Conservation (phyloP, 73 alveolate species). For the Symbiodinium natans region DNA sequence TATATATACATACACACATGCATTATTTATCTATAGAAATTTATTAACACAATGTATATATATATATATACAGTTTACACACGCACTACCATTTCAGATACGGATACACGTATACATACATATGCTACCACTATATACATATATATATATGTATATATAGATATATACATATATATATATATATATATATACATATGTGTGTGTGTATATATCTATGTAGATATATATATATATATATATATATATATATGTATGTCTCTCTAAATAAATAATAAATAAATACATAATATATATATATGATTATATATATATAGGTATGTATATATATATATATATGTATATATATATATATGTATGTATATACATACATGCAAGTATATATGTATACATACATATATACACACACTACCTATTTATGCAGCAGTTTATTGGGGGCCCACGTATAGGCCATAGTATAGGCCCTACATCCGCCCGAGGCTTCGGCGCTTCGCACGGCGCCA, state of each 20-base stretch:
- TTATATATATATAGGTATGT: no score
- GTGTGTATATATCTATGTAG: no score
- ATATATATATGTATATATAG: no score
- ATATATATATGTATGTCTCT: not conserved
- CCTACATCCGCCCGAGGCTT: not conserved
- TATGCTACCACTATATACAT: no score
- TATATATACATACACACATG: not conserved
- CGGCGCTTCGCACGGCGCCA: slow-evolving; percentile 33
- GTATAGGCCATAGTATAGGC: no score
- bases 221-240: no score
- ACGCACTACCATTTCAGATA: not conserved
- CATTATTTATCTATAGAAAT: not conserved
- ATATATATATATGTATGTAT: no score
- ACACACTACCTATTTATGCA: not conserved
- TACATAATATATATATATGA: no score
- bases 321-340: no score
- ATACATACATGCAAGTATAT: not conserved
- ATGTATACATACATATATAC: not conserved
- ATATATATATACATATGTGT: not conserved
- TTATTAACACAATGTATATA: not conserved
- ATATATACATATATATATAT: no score
- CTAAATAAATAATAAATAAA: no score
- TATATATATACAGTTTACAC: not conserved
- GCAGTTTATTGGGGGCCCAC: no score
- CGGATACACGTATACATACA: not conserved